Percentiles rank a stretch among this genome's conserved stretches.
Evolutionary conservation across 2,329 filamentous ascomycete species (phyloP).

Genomic region (Hortaea werneckii): DNA sequence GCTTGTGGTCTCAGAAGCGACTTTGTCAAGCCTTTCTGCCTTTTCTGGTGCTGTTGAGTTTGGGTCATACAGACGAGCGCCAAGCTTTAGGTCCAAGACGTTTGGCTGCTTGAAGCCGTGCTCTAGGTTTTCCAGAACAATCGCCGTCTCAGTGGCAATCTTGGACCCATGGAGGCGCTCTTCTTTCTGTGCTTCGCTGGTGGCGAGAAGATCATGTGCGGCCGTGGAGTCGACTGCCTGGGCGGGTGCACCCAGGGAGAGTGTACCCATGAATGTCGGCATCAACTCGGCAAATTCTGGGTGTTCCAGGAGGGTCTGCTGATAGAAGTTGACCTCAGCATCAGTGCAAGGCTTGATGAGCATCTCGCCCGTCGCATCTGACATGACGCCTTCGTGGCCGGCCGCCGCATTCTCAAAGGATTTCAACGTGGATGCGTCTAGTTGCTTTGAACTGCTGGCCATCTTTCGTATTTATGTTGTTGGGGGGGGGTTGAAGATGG

Average conservation of each 20-base stretch:
- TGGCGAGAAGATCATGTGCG: slow-evolving; percentile 5
- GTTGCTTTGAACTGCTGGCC: slow-evolving; percentile 4
- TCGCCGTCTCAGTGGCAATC: slow-evolving; percentile 64
- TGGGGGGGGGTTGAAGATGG: not conserved
- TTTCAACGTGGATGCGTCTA: slow-evolving; percentile 44
- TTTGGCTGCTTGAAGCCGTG: slow-evolving; percentile 75
- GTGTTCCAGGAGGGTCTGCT: slow-evolving; percentile 56
- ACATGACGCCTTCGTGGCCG: slow-evolving; percentile 83
- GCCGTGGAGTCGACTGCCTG: slow-evolving; percentile 6
- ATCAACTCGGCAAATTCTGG: slow-evolving; percentile 69
- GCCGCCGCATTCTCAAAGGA: slow-evolving; percentile 69
- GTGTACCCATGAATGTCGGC: slow-evolving; percentile 72
- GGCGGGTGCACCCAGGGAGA: slow-evolving; percentile 52
- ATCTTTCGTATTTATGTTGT: slow-evolving; percentile 1
- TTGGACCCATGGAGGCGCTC: slow-evolving; percentile 46
- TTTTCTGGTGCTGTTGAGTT: slow-evolving; percentile 54
- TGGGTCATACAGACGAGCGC: slow-evolving; percentile 67
- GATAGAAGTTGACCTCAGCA: slow-evolving; percentile 82
- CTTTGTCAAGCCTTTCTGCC: slow-evolving; percentile 48
- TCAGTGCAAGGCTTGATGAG: slow-evolving; percentile 91
- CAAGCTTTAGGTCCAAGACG: slow-evolving; percentile 88
- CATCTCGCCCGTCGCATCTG: slow-evolving; percentile 69
- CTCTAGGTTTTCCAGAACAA: slow-evolving; percentile 78
- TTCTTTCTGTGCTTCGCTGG: slow-evolving; percentile 23
- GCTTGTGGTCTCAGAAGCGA: slow-evolving; percentile 50